Conservation (phyloP, 371 early-diverging fungal species). For the Lichtheimia ornata region DNA sequence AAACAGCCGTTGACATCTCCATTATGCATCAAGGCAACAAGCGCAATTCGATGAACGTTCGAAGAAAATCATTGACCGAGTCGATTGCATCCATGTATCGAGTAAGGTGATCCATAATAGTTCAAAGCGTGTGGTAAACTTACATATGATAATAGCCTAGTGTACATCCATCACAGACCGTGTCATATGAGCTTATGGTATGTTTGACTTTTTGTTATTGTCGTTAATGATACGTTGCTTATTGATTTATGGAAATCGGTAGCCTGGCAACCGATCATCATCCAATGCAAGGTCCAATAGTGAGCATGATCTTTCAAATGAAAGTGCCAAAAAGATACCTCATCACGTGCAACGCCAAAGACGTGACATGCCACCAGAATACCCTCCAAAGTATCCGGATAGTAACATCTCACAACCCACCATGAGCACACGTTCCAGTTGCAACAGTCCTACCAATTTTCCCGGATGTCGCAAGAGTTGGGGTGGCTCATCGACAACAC, state of each 20-base stretch:
- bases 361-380: background rate
- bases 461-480: too few relatives aligned
- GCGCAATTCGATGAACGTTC: background rate
- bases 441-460: too few relatives aligned
- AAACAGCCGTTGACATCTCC: background rate
- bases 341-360: too few relatives aligned
- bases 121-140: background rate
- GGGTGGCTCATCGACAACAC: too few relatives aligned
- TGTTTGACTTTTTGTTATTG: background rate
- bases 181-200: slow-evolving; percentile 22
- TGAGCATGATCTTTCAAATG: too few relatives aligned
- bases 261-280: too few relatives aligned
- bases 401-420: background rate
- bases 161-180: slow-evolving; percentile 16
- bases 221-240: background rate
- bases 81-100: slow-evolving; percentile 8
- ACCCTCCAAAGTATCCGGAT: background rate
- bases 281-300: too few relatives aligned
- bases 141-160: slow-evolving; percentile 3
- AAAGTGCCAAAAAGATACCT: too few relatives aligned
- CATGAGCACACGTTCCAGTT: too few relatives aligned
- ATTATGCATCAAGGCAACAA: background rate
- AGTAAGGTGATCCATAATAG: background rate
- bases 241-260: background rate
- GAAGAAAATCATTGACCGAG: slow-evolving; percentile 10